Evolutionary conservation across 192 early-diverging fungal species (phyloP).

Genomic region (Coemansia sp.): DNA sequence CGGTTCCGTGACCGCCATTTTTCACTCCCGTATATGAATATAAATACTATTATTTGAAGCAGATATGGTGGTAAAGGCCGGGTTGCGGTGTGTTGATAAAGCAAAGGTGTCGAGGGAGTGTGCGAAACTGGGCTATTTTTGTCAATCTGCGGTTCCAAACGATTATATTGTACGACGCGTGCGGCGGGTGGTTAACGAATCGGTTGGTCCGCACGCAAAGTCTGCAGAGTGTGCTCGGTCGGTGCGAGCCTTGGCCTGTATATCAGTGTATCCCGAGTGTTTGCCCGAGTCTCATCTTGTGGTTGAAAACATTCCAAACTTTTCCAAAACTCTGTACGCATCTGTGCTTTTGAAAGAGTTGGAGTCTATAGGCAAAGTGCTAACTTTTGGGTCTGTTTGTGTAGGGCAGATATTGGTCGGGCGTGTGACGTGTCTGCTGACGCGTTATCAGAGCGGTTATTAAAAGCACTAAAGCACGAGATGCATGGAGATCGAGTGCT

Average conservation of each 20-base stretch:
- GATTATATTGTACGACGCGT: slow-evolving; percentile 19
- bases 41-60: neutral
- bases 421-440: slow-evolving; percentile 20
- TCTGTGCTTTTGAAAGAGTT: neutral
- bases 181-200: neutral
- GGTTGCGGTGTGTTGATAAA: neutral
- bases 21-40: slow-evolving; percentile 1
- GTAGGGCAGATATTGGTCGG: slow-evolving; percentile 2
- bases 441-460: slow-evolving; percentile 19
- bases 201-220: neutral
- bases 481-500: slow-evolving; percentile 1
- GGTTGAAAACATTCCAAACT: slow-evolving; percentile 9
- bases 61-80: neutral
- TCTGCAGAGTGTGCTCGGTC: slow-evolving; percentile 12
- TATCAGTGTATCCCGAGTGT: slow-evolving; percentile 23
- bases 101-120: slow-evolving; percentile 12
- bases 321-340: slow-evolving; percentile 25
- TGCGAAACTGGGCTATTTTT: slow-evolving; percentile 1
- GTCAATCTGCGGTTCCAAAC: neutral
- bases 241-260: slow-evolving; percentile 22
- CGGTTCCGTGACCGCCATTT: too few species aligned
- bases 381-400: neutral
- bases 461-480: slow-evolving; percentile 4
- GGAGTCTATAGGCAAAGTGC: neutral
- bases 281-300: neutral